Conservation (phyloP, 257 asterid species). For the Thymus quinquecostatus region DNA sequence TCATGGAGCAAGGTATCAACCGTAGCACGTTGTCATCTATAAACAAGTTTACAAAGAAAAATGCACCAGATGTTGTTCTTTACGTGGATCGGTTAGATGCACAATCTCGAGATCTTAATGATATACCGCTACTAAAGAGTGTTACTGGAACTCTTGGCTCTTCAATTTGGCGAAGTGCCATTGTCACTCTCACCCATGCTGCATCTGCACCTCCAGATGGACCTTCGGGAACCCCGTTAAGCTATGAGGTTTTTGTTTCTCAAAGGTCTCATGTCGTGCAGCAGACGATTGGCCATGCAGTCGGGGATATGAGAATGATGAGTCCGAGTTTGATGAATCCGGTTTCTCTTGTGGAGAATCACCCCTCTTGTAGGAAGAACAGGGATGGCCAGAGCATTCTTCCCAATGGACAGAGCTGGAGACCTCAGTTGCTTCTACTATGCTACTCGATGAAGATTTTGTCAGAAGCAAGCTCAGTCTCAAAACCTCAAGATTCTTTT, state of each 20-base stretch:
- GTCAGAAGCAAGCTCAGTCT: slow-evolving; percentile 68
- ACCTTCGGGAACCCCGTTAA: slow-evolving; percentile 79
- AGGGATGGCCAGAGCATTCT: slow-evolving; percentile 92
- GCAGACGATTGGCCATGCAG: slow-evolving; percentile 86
- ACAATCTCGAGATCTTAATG: slow-evolving; percentile 90
- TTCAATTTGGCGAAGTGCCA: slow-evolving; percentile 80
- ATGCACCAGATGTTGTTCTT: slow-evolving; percentile 73
- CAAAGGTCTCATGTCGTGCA: slow-evolving; percentile 94
- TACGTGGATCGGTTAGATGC: slow-evolving; percentile 91
- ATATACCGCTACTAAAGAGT: slow-evolving; percentile 74
- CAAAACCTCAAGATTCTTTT: slow-evolving; percentile 78
- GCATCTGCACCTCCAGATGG: slow-evolving; percentile 99
- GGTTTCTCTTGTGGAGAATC: slow-evolving; percentile 89
- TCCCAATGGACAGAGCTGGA: slow-evolving; percentile 94
- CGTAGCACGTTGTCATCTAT: slow-evolving; percentile 60
- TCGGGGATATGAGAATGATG: slow-evolving; percentile 88
- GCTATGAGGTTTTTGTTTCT: slow-evolving; percentile 79
- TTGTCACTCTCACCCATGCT: slow-evolving; percentile 90
- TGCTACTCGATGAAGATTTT: slow-evolving; percentile 90
- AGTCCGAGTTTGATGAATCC: slow-evolving; percentile 86
- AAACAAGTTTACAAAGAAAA: slow-evolving; percentile 74
- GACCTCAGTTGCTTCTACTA: slow-evolving; percentile 80
- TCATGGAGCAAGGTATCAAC: slow-evolving; percentile 78
- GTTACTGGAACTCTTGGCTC: slow-evolving; percentile 69
- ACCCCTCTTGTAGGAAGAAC: slow-evolving; percentile 81